phyloP scores from a whole-genome alignment of 371 early-diverging fungal genomes.

The Blakeslea trispora region DNA sequence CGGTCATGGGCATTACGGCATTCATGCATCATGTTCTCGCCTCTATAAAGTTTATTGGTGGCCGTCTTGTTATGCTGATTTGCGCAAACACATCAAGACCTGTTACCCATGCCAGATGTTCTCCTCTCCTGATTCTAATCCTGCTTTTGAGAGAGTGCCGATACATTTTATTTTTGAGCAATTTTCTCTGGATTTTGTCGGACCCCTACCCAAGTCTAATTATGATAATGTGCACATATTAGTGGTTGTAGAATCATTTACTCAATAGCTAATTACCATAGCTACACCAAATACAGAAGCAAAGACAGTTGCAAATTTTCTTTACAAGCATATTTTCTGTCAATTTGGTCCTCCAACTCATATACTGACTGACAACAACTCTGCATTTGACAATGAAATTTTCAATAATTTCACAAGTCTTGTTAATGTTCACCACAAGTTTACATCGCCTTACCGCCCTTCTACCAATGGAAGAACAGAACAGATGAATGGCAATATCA shows the following conservation, averaged over 20 bases:
- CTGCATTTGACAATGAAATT: constrained; percentile 7
- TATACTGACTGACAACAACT: constrained; percentile 10
- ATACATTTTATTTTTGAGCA: constrained; percentile 24
- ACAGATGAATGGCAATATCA: constrained; percentile 21
- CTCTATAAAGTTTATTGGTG: constrained; percentile 11
- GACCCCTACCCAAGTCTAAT: constrained; percentile 21
- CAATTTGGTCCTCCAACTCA: constrained; percentile 33
- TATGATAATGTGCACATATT: constrained; percentile 42
- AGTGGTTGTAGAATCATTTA: constrained; percentile 44
- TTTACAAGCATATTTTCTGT: constrained; percentile 36
- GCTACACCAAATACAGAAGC: constrained; percentile 31
- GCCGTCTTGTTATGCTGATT: constrained; percentile 4
- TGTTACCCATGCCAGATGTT: neutral
- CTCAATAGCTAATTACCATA: constrained; percentile 40
- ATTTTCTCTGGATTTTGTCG: constrained; percentile 44
- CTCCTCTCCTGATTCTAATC: neutral
- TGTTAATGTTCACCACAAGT: constrained; percentile 1
- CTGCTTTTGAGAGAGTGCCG: neutral
- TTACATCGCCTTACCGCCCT: constrained; percentile 20
- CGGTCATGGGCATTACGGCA: constrained; percentile 17
- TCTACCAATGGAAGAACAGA: constrained; percentile 22
- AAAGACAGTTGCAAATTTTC: constrained; percentile 30
- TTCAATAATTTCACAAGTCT: neutral
- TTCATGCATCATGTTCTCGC: constrained; percentile 4
- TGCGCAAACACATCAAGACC: neutral